These are phyloP conservation scores for Fusarium duplospermum DNA, from an alignment of 2,329 filamentous ascomycete genomes.

Conservation along the genomic window DNA sequence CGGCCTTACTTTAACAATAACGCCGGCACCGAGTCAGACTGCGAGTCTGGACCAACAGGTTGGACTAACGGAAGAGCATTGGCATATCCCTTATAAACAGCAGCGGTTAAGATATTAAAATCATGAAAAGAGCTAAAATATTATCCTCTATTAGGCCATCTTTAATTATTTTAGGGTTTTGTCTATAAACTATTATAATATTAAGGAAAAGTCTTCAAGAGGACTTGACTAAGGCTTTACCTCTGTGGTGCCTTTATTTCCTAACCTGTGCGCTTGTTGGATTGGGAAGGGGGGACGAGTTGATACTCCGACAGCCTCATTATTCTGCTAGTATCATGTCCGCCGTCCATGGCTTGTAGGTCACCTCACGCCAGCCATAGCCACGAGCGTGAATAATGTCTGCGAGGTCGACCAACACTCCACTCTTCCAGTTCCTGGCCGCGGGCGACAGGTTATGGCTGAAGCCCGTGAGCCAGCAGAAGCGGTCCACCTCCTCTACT, in stretches of 20 bases:
- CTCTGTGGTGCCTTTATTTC: background rate
- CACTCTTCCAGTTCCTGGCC: background rate
- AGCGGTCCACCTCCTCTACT: background rate
- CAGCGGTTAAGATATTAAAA: background rate
- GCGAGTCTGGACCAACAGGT: background rate
- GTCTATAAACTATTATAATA: background rate
- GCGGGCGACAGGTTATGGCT: background rate
- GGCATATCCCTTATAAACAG: background rate
- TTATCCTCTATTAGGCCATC: background rate
- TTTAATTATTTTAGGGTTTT: background rate
- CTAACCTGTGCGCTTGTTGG: too few relatives aligned
- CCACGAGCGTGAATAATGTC: background rate
- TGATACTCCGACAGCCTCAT: background rate
- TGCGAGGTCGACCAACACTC: conserved; percentile 2
- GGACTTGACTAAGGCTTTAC: too few relatives aligned
- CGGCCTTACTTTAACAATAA: background rate
- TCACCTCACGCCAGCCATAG: background rate
- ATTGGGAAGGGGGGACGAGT: too few relatives aligned
- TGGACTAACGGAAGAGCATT: background rate
- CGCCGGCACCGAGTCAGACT: background rate
- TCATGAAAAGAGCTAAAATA: background rate
- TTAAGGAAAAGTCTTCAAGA: background rate
- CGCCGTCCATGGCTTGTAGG: background rate
- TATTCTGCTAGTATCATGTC: background rate
- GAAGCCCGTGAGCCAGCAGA: conserved; percentile 9